Evolutionary conservation across 345 rosid genomes (phyloP), one percentile per base, ranked within the genome.

Genomic region (Hypericum perforatum): DNA sequence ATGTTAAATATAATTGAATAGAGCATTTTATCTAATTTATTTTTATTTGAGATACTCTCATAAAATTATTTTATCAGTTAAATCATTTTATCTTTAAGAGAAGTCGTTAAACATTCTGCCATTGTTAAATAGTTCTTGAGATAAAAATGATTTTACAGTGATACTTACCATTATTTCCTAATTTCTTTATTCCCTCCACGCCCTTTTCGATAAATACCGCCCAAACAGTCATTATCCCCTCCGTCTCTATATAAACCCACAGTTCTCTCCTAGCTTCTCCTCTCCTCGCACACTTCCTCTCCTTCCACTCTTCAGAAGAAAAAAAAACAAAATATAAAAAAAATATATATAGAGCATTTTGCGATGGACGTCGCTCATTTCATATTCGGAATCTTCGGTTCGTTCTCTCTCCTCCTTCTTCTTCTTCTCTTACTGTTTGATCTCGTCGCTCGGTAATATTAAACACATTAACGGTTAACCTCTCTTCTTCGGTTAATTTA

Each of bases 351-450:
- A 16, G 22, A 46, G 29, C 50, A 32, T 32, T 6, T 32, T 9
- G 14, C 22, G 16, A 12, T 6, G 95, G 72, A 68, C 36, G 64
- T 85, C 41, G 65, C 66, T 53, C 98, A 85, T 78, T 85, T 85
- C 76, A 12, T 85, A 69, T 91, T 91, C 75, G 98, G 95, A 12
- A 37, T 92, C 58, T 82, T 85, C 59, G 98, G 98, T 91, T 75
- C 52, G 76, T 64, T 11, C 37, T 54, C 53, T 16, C 6, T 38
- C 11, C 13, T n/a, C 11, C 37, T 10, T 11, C 37, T 51, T 11
- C 12, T 36, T 11, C 37, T 2, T 36, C 13, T 3, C 49, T 8
- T 12, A 6, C 39, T 15, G 47, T 41, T 45, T 56, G 50, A 37
- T 36, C 16, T 37, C 11, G 32, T 1, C 1, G 2, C 32, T 22